phyloP scores from a whole-genome alignment of 2,329 filamentous ascomycete genomes.

The Phialophora tarda region DNA sequence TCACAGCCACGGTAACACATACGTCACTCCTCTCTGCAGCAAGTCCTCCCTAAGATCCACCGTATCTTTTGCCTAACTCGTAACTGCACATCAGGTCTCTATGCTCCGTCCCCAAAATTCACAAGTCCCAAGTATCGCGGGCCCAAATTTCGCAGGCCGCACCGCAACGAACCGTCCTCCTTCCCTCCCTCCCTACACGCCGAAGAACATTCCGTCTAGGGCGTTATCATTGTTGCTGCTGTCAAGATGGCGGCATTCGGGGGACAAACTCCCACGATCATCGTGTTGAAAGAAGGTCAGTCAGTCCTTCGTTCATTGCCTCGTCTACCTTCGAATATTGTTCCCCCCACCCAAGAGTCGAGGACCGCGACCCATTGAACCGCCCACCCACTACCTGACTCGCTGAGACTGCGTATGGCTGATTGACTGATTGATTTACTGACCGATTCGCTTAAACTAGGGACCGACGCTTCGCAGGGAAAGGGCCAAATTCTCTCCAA shows the following conservation, averaged over 20 bases:
- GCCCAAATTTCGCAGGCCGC: background rate
- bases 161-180: background rate
- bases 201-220: background rate
- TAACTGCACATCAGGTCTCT: background rate
- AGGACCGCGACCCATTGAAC: too few relatives aligned
- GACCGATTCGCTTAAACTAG: conserved; percentile 46
- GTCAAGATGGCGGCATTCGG: conserved; percentile 70
- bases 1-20: too few relatives aligned
- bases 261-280: conserved; percentile 95
- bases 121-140: background rate
- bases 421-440: conserved; percentile 17
- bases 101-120: background rate
- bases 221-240: background rate
- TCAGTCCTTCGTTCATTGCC: background rate
- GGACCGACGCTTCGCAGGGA: conserved; percentile 95
- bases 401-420: background rate
- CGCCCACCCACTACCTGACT: too few relatives aligned
- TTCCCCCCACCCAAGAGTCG: background rate
- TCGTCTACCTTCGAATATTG: background rate
- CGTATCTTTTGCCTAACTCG: background rate
- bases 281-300: conserved; percentile 96
- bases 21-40: too few relatives aligned
- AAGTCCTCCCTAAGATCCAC: background rate
- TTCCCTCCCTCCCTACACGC: background rate
- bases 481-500: conserved; percentile 97